Base-by-base conservation (phyloP, 2,329 filamentous ascomycete genomes). In the Ascochyta clinopodiicola region DNA sequence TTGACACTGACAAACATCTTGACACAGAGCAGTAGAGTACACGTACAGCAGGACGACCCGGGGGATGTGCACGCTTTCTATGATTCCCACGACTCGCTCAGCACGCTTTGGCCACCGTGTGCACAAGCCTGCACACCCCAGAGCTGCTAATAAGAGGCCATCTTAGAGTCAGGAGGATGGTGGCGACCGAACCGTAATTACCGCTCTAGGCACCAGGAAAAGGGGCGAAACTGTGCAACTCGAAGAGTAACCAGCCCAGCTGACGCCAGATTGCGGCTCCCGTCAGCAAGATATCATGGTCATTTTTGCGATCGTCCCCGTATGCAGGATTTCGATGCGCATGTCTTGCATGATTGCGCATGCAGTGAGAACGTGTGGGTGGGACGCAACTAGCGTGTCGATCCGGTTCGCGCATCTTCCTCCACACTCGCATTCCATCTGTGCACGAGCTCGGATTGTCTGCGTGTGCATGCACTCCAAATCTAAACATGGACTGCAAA, bases 1-100 rank as follows among this genome's bases (percentile, higher is more conserved):
- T 60, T 60, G 15, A 60, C 57, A 50, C 57, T 60, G 44, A 60
- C 43, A 43, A 60, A 60, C 57, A 60, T 60, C 22, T 45, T 55
- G 50, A 6, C 17, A 44, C 31, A 6, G 29, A 27, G 40, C 29
- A 21, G 27, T 34, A 44, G 35, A 47, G 40, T 34, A 43, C 39
- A 52, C 54, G 51, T 55, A 55, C 39, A 31, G 39, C 39, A 47
- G n/a, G 44, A 36, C 21, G 31, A 36, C 21, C 40, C n/a, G 53
- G 57, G 57, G 51, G 46, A 42, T 49, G 24, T 21, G 32, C 49
- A 37, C 37, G 31, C 47, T 57, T 60, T 56, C 45, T 47, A 51
- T 49, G 39, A 34, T 22, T 32, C 37, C 43, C 38, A 44, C 44
- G 38, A 57, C 32, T 35, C 53, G 38, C 44, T 37, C 35, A 44